Base-by-base conservation (phyloP, 2,329 filamentous ascomycete genomes). In the Colletotrichum cereale region DNA sequence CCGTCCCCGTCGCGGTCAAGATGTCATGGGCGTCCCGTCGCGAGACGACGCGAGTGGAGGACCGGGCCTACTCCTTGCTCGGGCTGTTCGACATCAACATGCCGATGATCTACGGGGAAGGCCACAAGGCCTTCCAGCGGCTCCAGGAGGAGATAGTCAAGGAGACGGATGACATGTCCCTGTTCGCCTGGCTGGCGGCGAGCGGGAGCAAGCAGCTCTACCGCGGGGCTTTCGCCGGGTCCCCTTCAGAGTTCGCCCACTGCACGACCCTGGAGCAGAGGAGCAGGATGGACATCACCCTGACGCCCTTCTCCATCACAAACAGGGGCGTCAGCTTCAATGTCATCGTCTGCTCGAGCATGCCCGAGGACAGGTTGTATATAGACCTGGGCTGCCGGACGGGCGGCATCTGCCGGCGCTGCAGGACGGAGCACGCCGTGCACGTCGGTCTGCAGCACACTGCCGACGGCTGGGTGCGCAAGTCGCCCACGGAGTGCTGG, bases 21-120 rank as follows among this genome's bases (percentile, higher is more conserved):
- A 80, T 79, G 78, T 77, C 73, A 1, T 80, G 78, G 78, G 76
- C 75, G n/a, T 70, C 78, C 1, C 50, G 62, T 5, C 67, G 78
- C 42, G 26, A 70, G 63, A 78, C 75, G 2, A 78, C 64, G 2
- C 69, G 74, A 1, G 5, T 58, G 55, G 74, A 79, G 42, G 77
- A 80, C 61, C 52, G 67, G 0, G 77, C 77, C 0, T 80, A 79
- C 26, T 76, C 73, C 12, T 66, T 79, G 11, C 60, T 79, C 2
- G 78, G 78, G 3, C 61, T 79, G 3, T 79, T 80, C 40, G 70
- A 73, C 47, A 73, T 79, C 36, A 77, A 75, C 34, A 78, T 80
- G 73, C 71, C 76, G 2, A 68, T 77, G 38, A 66, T 76, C 1
- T 80, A 79, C 34, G 77, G 78, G 11, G 78, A 79, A 44, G 76